A percentile compares a stretch with the other conserved stretches of the same genome.
Conservation (phyloP, 176 grass and related monocot genomes). For the Paspalum notatum region DNA sequence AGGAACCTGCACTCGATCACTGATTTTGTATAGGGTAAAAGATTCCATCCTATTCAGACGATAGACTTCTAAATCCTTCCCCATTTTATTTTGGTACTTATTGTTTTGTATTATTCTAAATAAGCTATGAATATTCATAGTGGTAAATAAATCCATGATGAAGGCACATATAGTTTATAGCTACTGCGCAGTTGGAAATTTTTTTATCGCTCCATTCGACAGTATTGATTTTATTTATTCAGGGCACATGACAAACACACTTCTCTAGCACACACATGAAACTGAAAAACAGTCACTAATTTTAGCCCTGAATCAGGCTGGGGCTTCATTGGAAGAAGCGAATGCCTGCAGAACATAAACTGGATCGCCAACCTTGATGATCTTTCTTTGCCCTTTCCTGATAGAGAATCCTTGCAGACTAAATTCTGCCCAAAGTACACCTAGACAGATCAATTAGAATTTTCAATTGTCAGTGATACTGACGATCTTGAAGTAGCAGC, state of each 20-base stretch:
- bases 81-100: conserved; percentile 23
- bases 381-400: conserved; percentile 43
- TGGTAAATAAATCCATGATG: not conserved
- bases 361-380: conserved; percentile 67
- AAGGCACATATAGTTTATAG: conserved; percentile 3
- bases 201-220: not conserved
- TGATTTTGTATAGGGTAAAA: conserved; percentile 50
- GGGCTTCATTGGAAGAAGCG: conserved; percentile 58
- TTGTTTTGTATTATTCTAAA: conserved; percentile 48
- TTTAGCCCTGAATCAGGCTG: conserved; percentile 48
- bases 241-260: not conserved
- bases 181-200: not conserved
- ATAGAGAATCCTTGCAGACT: conserved; percentile 74
- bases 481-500: not conserved
- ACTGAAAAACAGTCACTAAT: not conserved
- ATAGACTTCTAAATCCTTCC: conserved; percentile 28
- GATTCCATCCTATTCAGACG: conserved; percentile 9
- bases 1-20: conserved; percentile 22
- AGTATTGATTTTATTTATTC: not conserved
- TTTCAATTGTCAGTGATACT: not conserved
- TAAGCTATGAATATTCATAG: conserved; percentile 41
- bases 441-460: conserved; percentile 35
- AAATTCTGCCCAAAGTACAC: conserved; percentile 89
- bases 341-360: conserved; percentile 62
- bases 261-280: not conserved